Conservation (phyloP, 2,329 filamentous ascomycete genomes). For the Trichophaea hybrida region DNA sequence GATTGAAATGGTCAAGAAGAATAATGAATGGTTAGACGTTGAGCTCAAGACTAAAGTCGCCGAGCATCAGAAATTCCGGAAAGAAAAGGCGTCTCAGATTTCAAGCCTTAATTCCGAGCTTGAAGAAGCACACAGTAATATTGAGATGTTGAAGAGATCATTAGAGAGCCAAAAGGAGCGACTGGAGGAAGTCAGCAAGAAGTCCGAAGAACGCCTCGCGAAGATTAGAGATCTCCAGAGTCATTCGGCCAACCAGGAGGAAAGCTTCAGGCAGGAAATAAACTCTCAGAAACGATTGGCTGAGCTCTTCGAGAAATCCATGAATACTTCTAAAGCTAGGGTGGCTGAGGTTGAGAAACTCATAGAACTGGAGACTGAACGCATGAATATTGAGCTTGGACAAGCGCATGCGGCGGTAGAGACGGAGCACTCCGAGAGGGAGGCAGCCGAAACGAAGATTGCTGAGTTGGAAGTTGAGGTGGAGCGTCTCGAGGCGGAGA, state of each 20-base stretch:
- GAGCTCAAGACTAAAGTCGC: conserved; percentile 82
- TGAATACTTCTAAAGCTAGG: conserved; percentile 50
- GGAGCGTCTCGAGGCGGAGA: conserved; percentile 44
- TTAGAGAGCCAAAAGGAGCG: conserved; percentile 56
- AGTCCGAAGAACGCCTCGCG: conserved; percentile 67
- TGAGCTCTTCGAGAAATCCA: conserved; percentile 64
- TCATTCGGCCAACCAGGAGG: conserved; percentile 63
- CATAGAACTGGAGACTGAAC: conserved; percentile 40
- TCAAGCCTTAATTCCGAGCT: conserved; percentile 76
- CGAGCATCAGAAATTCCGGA: conserved; percentile 78
- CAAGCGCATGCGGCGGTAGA: conserved; percentile 41
- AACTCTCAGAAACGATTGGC: conserved; percentile 68
- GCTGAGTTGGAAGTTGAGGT: conserved; percentile 50
- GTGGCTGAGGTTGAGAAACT: conserved; percentile 38
- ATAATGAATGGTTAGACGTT: conserved; percentile 82
- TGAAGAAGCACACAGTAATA: conserved; percentile 64
- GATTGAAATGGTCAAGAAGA: conserved; percentile 72
- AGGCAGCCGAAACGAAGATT: conserved; percentile 47
- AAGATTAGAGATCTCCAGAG: conserved; percentile 79
- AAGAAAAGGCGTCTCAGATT: conserved; percentile 84
- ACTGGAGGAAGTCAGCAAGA: conserved; percentile 69
- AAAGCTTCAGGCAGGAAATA: conserved; percentile 74
- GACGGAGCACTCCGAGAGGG: conserved; percentile 45
- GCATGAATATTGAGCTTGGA: conserved; percentile 42
- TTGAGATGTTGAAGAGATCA: conserved; percentile 35